phyloP scores from a whole-genome alignment of 768 basidiomycete genomes.

The Boletus edulis region DNA sequence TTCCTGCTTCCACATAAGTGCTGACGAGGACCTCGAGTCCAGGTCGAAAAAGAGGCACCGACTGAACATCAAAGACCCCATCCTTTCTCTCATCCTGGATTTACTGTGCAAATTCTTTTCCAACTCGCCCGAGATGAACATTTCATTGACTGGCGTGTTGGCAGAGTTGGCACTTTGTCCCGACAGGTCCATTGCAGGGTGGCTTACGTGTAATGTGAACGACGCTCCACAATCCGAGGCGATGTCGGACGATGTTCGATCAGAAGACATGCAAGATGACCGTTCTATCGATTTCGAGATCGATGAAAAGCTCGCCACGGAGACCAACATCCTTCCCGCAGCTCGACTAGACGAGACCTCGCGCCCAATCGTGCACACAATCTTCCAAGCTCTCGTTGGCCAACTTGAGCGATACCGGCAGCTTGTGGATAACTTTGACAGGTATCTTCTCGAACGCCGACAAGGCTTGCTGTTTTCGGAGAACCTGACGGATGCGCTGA shows the following conservation, averaged over 20 bases:
- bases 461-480: slow-evolving; percentile 90
- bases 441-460: slow-evolving; percentile 78
- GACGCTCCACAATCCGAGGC: slow-evolving; percentile 31
- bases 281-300: slow-evolving; percentile 76
- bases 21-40: slow-evolving; percentile 40
- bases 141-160: slow-evolving; percentile 81
- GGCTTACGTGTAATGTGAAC: slow-evolving; percentile 69
- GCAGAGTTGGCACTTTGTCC: slow-evolving; percentile 83
- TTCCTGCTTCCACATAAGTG: slow-evolving; percentile 49
- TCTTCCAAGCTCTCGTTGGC: slow-evolving; percentile 75
- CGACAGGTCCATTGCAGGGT: slow-evolving; percentile 81
- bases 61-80: slow-evolving; percentile 75
- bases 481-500: slow-evolving; percentile 87
- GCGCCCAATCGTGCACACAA: slow-evolving; percentile 76
- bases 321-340: slow-evolving; percentile 59
- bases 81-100: slow-evolving; percentile 69
- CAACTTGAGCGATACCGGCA: slow-evolving; percentile 82
- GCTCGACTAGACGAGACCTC: slow-evolving; percentile 67
- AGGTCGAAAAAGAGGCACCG: slow-evolving; percentile 58
- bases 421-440: slow-evolving; percentile 76
- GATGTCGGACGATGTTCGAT: slow-evolving; percentile 6
- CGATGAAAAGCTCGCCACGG: slow-evolving; percentile 60
- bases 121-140: slow-evolving; percentile 83
- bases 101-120: slow-evolving; percentile 76
- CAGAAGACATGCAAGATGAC: slow-evolving; percentile 66